Evolutionary conservation across 495 filamentous ascomycete genomes (phyloP).

Genomic region (Hypoxylon rickii): DNA sequence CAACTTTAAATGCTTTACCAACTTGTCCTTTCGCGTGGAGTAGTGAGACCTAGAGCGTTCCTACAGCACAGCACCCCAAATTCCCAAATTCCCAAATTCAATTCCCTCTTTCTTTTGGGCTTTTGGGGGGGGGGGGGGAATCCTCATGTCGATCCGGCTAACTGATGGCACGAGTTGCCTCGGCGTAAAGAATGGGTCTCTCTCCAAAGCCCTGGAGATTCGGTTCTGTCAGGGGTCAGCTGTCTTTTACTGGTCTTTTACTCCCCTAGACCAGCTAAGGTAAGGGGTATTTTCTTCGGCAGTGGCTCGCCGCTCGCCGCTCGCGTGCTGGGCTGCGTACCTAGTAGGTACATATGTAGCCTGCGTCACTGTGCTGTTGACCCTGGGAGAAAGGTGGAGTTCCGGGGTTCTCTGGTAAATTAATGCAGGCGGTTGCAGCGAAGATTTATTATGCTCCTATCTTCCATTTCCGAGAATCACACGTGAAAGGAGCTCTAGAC

Average conservation of each 20-base stretch:
- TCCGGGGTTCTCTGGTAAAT: conserved; percentile 14
- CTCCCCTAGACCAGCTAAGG: not conserved
- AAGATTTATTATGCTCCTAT: no score
- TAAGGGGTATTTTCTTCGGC: conserved; percentile 11
- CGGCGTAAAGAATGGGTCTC: conserved; percentile 21
- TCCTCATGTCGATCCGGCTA: conserved; percentile 19
- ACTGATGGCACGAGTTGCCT: conserved; percentile 28
- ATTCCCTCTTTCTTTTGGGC: no score
- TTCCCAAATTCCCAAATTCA: no score
- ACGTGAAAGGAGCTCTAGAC: conserved; percentile 31
- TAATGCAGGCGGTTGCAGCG: conserved; percentile 11
- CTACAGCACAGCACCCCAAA: not conserved
- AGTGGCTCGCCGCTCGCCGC: conserved; percentile 5
- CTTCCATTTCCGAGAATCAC: conserved; percentile 15
- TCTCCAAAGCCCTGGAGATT: no score
- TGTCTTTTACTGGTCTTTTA: not conserved
- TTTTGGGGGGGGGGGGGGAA: no score
- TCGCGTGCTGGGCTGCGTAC: conserved; percentile 14
- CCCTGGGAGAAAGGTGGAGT: conserved; percentile 17
- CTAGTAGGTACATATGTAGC: no score
- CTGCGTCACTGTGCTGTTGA: conserved; percentile 11
- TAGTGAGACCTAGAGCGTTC: no score
- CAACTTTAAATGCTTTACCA: no score
- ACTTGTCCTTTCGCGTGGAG: no score
- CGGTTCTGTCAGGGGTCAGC: not conserved